Conservation (phyloP, 768 basidiomycete genomes). For the Phlegmacium glaucopus region DNA sequence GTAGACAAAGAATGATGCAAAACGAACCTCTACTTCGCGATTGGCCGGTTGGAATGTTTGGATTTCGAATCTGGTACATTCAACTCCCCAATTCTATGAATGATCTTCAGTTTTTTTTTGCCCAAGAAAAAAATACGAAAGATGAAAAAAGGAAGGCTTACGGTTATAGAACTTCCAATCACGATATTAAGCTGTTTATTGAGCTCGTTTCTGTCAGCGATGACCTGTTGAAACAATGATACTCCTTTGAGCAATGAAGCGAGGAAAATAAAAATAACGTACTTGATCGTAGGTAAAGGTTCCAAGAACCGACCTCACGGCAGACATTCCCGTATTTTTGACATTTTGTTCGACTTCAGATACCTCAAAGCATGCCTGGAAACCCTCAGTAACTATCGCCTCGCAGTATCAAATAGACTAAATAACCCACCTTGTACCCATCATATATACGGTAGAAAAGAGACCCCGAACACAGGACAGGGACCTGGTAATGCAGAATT, state of each 20-base stretch:
- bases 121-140: background rate
- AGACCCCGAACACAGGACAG: constrained; percentile 50
- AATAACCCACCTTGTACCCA: constrained; percentile 38
- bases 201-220: constrained; percentile 50
- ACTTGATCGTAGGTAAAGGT: constrained; percentile 47
- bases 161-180: constrained; percentile 47
- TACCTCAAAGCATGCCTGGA: constrained; percentile 47
- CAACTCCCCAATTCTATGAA: constrained; percentile 52
- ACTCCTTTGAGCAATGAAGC: background rate
- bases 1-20: background rate
- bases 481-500: constrained; percentile 32
- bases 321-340: constrained; percentile 50
- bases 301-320: constrained; percentile 52
- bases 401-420: background rate
- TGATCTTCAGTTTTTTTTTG: background rate
- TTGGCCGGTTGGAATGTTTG: constrained; percentile 59
- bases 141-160: constrained; percentile 14
- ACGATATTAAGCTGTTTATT: constrained; percentile 44
- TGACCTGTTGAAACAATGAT: constrained; percentile 31
- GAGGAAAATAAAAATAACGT: background rate
- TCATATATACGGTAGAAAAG: constrained; percentile 50
- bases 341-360: constrained; percentile 47
- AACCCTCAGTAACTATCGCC: background rate
- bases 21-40: constrained; percentile 50
- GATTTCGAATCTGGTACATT: constrained; percentile 56